phyloP scores from a whole-genome alignment of 495 filamentous ascomycete genomes.

The Penicillium bovifimosum region DNA sequence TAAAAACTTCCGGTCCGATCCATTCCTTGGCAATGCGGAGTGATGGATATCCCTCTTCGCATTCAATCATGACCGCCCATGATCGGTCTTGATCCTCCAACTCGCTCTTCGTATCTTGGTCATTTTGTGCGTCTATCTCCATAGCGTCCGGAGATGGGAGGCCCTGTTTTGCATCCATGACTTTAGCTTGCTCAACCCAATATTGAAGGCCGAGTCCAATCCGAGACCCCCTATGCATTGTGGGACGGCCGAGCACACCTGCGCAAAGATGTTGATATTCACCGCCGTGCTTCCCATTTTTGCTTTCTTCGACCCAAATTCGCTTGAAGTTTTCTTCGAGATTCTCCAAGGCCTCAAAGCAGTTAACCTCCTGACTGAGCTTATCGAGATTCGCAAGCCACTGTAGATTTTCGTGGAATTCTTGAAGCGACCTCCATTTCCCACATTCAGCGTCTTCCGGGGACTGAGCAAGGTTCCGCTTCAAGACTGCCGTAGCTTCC shows the following conservation, averaged over 20 bases:
- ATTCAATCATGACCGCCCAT: slow-evolving; percentile 41
- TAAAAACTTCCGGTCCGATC: slow-evolving; percentile 33
- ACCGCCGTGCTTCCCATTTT: slow-evolving; percentile 39
- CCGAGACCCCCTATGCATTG: slow-evolving; percentile 65
- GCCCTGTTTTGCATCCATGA: slow-evolving; percentile 34
- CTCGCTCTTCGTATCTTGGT: slow-evolving; percentile 12
- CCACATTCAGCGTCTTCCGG: slow-evolving; percentile 34
- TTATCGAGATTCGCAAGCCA: slow-evolving; percentile 72
- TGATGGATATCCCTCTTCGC: slow-evolving; percentile 45
- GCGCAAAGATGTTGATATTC: slow-evolving; percentile 46
- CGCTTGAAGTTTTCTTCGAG: slow-evolving; percentile 67
- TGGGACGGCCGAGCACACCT: slow-evolving; percentile 63
- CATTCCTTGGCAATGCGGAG: slow-evolving; percentile 45
- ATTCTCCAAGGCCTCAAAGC: slow-evolving; percentile 83
- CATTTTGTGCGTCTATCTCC: slow-evolving; percentile 31
- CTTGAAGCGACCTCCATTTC: slow-evolving; percentile 54
- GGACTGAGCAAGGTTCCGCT: slow-evolving; percentile 42
- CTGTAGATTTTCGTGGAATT: slow-evolving; percentile 76
- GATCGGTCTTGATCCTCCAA: slow-evolving; percentile 19
- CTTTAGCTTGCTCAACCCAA: slow-evolving; percentile 63
- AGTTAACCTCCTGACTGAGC: slow-evolving; percentile 75
- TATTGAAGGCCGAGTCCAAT: slow-evolving; percentile 80
- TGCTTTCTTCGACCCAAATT: slow-evolving; percentile 46
- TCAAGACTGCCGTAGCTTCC: slow-evolving; percentile 47
- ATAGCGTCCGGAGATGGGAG: slow-evolving; percentile 33